phyloP scores from a whole-genome alignment of 441 rosid species.

The Raphanus hybrid region DNA sequence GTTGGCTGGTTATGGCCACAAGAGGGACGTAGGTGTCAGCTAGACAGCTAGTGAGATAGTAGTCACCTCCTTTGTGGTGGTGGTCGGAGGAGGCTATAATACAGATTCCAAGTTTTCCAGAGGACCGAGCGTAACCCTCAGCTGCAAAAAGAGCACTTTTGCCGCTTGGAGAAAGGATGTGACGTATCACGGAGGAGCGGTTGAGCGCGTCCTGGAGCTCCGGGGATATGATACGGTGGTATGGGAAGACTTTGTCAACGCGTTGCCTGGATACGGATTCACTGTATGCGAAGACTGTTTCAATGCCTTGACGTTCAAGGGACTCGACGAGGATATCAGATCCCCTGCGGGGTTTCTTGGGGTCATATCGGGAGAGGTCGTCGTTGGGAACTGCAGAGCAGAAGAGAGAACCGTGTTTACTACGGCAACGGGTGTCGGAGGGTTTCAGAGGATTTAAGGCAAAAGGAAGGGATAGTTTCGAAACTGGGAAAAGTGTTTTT shows the following conservation, averaged over 20 bases:
- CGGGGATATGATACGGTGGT: slow-evolving; percentile 77
- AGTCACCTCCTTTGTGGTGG: slow-evolving; percentile 73
- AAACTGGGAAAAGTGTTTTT: slow-evolving; percentile 40
- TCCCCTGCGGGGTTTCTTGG: slow-evolving; percentile 86
- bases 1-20: slow-evolving; percentile 89
- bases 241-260: slow-evolving; percentile 72
- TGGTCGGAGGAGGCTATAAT: slow-evolving; percentile 87
- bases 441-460: slow-evolving; percentile 31
- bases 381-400: slow-evolving; percentile 24
- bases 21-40: slow-evolving; percentile 90
- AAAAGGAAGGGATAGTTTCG: slow-evolving; percentile 38
- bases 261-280: slow-evolving; percentile 84
- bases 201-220: slow-evolving; percentile 94
- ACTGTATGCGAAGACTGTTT: slow-evolving; percentile 76
- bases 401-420: slow-evolving; percentile 24
- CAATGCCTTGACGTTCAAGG: slow-evolving; percentile 83
- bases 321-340: slow-evolving; percentile 94
- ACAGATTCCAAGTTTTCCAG: slow-evolving; percentile 80
- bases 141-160: slow-evolving; percentile 93
- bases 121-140: slow-evolving; percentile 89
- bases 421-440: slow-evolving; percentile 32
- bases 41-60: slow-evolving; percentile 72
- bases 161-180: slow-evolving; percentile 87
- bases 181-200: slow-evolving; percentile 65
- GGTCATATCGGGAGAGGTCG: slow-evolving; percentile 47